Evolutionary conservation across 2,329 filamentous ascomycete species (phyloP), one percentile per base, ranked within the genome.

Genomic region (Macrophomina pseudophaseolina): DNA sequence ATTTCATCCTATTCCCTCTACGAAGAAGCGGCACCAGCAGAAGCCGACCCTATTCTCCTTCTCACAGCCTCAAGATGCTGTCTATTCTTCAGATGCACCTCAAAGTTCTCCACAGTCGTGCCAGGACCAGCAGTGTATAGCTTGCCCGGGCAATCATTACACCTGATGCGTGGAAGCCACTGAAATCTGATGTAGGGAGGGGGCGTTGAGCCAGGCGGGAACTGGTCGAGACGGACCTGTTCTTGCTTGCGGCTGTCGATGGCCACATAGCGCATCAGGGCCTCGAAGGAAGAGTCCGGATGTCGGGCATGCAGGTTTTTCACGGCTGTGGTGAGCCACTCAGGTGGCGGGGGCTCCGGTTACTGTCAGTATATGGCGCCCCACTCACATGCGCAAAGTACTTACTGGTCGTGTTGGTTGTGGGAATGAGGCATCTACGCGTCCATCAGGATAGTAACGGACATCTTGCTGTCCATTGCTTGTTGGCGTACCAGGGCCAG

Each of bases 141-240:
- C 79, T 97, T 98, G 35, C 92, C 93, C 0, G 93, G 92, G 76
- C 95, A 98, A 78, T 99, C 95, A 54, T 90, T 87, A 77, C 95
- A 99, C 67, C 92, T 87, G 70, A 99, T 97, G 60, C 95, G 86
- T 8, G 95, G 95, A 59, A 97, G 84, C 79, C 91, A 98, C 80
- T 91, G 91, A 72, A 90, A 92, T 73, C 90, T 91, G 68, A 92
- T 83, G 69, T 90, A 87, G 68, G 85, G 82, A 64, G 86, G 89
- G 8, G 85, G 80, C 16, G 84, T 82, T 52, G 85, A 82, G 44
- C 83, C 84, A 1, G 76, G 74, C 14, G 75, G 74, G 9, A 80
- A 68, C 42, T 84, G 73, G 76, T 83, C 80, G 33, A 81, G 80
- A 44, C 88, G 82, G 60, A 91, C 84, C 28, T 89, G 87, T 23